Evolutionary conservation across 2,329 filamentous ascomycete genomes (phyloP).

Genomic region (Graphiopsis chlorocephala): DNA sequence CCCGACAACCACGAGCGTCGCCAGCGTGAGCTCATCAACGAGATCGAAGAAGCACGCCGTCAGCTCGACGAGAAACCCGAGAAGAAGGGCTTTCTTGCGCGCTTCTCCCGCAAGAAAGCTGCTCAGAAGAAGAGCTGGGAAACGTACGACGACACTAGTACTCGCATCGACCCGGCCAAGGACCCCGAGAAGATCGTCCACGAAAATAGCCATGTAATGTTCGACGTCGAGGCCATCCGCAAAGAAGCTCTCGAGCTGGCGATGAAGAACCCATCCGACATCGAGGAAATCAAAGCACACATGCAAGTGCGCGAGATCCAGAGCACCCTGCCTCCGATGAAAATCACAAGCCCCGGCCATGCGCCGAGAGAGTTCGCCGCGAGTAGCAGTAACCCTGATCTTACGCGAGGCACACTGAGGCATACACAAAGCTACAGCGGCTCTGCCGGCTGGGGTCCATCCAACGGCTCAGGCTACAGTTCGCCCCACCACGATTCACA

Average conservation of each 20-base stretch:
- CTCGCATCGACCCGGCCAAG: slow-evolving; percentile 46
- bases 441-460: slow-evolving; percentile 2
- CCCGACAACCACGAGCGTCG: slow-evolving; percentile 86
- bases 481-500: slow-evolving; percentile 23
- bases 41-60: slow-evolving; percentile 91
- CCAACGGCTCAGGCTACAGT: slow-evolving; percentile 10
- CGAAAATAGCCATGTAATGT: slow-evolving; percentile 62
- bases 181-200: slow-evolving; percentile 14
- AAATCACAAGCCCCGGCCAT: slow-evolving; percentile 52
- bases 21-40: slow-evolving; percentile 89
- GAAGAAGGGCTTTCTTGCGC: slow-evolving; percentile 63
- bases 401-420: slow-evolving; percentile 32
- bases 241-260: slow-evolving; percentile 68
- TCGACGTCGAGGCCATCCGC: slow-evolving; percentile 92
- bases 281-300: slow-evolving; percentile 75
- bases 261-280: slow-evolving; percentile 62
- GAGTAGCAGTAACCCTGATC: background rate
- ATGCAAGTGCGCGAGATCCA: slow-evolving; percentile 61
- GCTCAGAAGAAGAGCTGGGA: slow-evolving; percentile 88
- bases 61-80: slow-evolving; percentile 75
- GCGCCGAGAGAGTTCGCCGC: slow-evolving; percentile 35
- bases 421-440: slow-evolving; percentile 47
- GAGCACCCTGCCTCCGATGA: slow-evolving; percentile 87
- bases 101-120: slow-evolving; percentile 80
- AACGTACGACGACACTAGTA: slow-evolving; percentile 70